Evolutionary conservation across 2,329 filamentous ascomycete species (phyloP), one percentile per base, ranked within the genome.

Genomic region (Sporothrix dimorphospora): DNA sequence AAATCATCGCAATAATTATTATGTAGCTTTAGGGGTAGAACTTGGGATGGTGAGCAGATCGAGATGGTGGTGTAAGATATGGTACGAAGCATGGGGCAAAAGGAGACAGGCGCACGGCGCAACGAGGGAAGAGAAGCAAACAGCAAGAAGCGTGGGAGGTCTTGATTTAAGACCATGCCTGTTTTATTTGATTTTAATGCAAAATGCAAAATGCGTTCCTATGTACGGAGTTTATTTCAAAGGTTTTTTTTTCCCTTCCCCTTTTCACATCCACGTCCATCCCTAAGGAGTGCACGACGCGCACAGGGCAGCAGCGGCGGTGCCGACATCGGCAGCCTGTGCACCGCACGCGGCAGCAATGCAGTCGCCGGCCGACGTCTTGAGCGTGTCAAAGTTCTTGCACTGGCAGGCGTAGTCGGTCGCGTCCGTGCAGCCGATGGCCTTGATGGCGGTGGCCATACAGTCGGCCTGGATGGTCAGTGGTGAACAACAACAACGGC

Each of bases 331-430:
- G 4, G 40, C 47, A 1, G 71, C 71, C 12, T 40, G n/a, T 2
- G 59, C 49, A 14, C 68, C 71, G 30, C 69, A 73, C 21, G 61
- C 61, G 16, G 16, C 40, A n/a, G 27, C 45, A 47, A 71, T 71
- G 69, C 72, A 73, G 11, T 63, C 24, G 24, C 24, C 59, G 1
- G 71, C 71, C 3, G 47, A 24, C 5, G 24, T 53, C 24, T 63
- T 51, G 42, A 72, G 68, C 27, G 61, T 19, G 40, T 65, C 66
- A 55, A 72, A 65, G 47, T 63, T 72, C 51, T 68, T 65, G 71
- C 72, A 73, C 53, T 73, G 72, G 68, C 72, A 73, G 16, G 70
- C 72, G 45, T 72, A 73, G 53, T 73, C 72, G 40, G 49, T 59
- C 7, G 47, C 24, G 34, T 34, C 21, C 3, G 61, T 40, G 57